Evolutionary conservation across 306 rosid genomes (phyloP), one percentile per base, ranked within the genome.

Genomic region (Nissolia schottii): DNA sequence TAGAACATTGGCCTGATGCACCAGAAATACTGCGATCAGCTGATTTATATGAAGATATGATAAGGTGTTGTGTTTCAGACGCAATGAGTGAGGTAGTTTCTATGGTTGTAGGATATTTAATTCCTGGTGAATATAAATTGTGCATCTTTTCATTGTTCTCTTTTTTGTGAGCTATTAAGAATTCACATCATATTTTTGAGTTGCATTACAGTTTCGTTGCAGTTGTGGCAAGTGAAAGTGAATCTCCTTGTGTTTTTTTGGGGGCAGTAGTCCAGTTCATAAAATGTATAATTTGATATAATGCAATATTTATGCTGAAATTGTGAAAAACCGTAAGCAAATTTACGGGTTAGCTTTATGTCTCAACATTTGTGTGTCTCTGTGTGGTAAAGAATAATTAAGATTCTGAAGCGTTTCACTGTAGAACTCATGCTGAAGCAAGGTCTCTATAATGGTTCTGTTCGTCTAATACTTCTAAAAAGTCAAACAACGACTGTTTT

Each of bases 1-100:
- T 95, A 71, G 99, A 92, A 79, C 84, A 92, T 79, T 95, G 99
- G 99, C 89, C 99, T 59, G 99, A 95, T 92, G 93, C 89, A 28
- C 93, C 97, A 71, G 99, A 95, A 85, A 80, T 95, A 81, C 97
- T 88, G 22, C 87, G 99, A 67, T 84, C 88, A 1, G 93, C 96
- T 3, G 97, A 95, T 59, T 77, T 87, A 72, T 95, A 81, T 71
- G 99, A 95, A 82, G 99, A 95, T 80, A 75, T 95, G 76, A 89
- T 95, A 76, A 88, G 85, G 78, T 90, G 93, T 68, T 95, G 99
- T 80, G 99, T 92, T 76, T 92, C 93, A 24, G 99, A 95, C 41
- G 99, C 99, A 74, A 95, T 95, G 96, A 90, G 99, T 51, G 99
- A 95, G 99, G 99, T 93, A 91, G 29, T 65, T 46, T 62, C 71